Conservation (phyloP, 1,139 yeast species). For the Blastobotrys apis region DNA sequence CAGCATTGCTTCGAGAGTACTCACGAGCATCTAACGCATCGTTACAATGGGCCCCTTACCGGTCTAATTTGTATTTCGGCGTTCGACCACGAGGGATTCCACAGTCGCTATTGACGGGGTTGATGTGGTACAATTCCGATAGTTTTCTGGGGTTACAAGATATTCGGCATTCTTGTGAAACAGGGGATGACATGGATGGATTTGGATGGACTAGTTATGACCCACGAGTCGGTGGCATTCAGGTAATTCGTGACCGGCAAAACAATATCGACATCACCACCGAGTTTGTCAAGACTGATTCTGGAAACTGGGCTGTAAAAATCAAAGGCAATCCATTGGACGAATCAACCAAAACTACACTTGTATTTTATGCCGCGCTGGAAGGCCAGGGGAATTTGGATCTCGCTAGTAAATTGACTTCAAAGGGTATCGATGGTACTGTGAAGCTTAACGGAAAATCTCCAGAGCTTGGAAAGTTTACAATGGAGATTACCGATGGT, state of each 20-base stretch:
- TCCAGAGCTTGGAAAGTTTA: slow-evolving; percentile 36
- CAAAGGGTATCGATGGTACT: slow-evolving; percentile 31
- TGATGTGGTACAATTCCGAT: slow-evolving; percentile 84
- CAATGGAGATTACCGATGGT: slow-evolving; percentile 30
- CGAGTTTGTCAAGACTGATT: slow-evolving; percentile 75
- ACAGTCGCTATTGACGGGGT: slow-evolving; percentile 71
- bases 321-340: slow-evolving; percentile 60
- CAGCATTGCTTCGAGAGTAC: slow-evolving; percentile 26
- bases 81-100: slow-evolving; percentile 63
- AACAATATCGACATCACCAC: slow-evolving; percentile 60
- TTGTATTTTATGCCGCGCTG: slow-evolving; percentile 74
- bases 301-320: slow-evolving; percentile 69
- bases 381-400: slow-evolving; percentile 48
- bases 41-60: slow-evolving; percentile 86
- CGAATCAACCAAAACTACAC: slow-evolving; percentile 50
- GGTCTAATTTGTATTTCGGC: slow-evolving; percentile 84
- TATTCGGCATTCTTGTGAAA: slow-evolving; percentile 79
- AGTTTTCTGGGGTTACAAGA: slow-evolving; percentile 51
- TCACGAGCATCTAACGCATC: slow-evolving; percentile 41
- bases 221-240: slow-evolving; percentile 82
- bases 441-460: slow-evolving; percentile 34
- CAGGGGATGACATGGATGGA: slow-evolving; percentile 61
- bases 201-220: slow-evolving; percentile 89
- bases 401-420: slow-evolving; percentile 27
- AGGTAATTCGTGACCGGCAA: slow-evolving; percentile 64